Evolutionary conservation across 2,329 filamentous ascomycete genomes (phyloP).

Genomic region (Acrodontium crateriforme): DNA sequence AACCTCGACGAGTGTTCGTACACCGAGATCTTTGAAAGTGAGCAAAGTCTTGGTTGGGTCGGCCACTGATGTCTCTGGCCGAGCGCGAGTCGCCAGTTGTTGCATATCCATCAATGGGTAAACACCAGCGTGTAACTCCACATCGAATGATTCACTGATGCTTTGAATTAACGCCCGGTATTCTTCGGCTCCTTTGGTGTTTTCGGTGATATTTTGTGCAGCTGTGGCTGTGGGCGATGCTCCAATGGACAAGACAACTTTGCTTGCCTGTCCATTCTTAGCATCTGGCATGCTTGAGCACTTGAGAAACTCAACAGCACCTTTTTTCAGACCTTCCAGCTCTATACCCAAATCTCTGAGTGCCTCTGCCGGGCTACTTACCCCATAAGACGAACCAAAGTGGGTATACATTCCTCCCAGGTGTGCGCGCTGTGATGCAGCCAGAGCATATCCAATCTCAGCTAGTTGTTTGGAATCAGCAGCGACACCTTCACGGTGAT

Average conservation of each 20-base stretch:
- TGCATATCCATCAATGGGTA: slow-evolving; percentile 68
- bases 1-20: slow-evolving; percentile 60
- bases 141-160: slow-evolving; percentile 21
- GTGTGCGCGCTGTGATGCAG: slow-evolving; percentile 26
- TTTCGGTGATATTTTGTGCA: slow-evolving; percentile 43
- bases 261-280: slow-evolving; percentile 8
- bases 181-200: slow-evolving; percentile 23
- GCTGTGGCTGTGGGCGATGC: slow-evolving; percentile 62
- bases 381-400: slow-evolving; percentile 56
- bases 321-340: slow-evolving; percentile 39
- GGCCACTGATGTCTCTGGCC: slow-evolving; percentile 24
- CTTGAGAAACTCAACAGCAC: slow-evolving; percentile 25
- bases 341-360: slow-evolving; percentile 47
- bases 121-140: slow-evolving; percentile 65
- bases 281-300: slow-evolving; percentile 8
- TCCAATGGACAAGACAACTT: slow-evolving; percentile 52
- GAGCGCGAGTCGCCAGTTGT: slow-evolving; percentile 59
- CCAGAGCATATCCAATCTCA: slow-evolving; percentile 35
- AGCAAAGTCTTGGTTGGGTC: slow-evolving; percentile 15
- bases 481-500: slow-evolving; percentile 53
- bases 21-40: slow-evolving; percentile 44
- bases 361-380: slow-evolving; percentile 41
- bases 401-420: slow-evolving; percentile 60
- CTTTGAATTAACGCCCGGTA: slow-evolving; percentile 23
- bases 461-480: slow-evolving; percentile 35